Evolutionary conservation across 2,329 filamentous ascomycete genomes (phyloP).

Genomic region (Ophiostoma triangulosporum): DNA sequence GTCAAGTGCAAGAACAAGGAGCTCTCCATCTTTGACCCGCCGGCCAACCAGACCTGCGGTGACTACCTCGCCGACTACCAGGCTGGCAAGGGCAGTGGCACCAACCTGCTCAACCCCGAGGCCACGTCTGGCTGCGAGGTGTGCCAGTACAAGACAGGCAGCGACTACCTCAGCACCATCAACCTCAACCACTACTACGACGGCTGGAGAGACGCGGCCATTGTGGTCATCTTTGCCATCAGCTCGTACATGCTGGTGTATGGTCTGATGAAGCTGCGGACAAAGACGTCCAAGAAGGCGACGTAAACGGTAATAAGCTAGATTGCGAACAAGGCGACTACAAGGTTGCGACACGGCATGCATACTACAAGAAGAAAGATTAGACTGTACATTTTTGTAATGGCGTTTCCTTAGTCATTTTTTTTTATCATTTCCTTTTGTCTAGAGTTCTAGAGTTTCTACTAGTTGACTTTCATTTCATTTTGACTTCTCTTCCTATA

Average conservation of each 20-base stretch:
- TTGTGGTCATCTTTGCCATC: slow-evolving; percentile 42
- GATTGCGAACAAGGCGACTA: too few species aligned
- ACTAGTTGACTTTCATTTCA: too few species aligned
- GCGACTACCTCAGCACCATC: slow-evolving; percentile 45
- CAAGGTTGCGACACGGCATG: too few species aligned
- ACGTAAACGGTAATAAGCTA: too few species aligned
- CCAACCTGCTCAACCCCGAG: slow-evolving; percentile 38
- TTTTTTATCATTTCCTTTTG: too few species aligned
- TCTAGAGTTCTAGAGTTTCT: too few species aligned
- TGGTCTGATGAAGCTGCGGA: slow-evolving; percentile 33
- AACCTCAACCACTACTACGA: slow-evolving; percentile 48
- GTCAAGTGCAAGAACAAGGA: slow-evolving; percentile 35
- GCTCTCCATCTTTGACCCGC: slow-evolving; percentile 38
- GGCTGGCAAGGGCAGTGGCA: slow-evolving; percentile 27
- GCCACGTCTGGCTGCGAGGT: slow-evolving; percentile 43
- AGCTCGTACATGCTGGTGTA: slow-evolving; percentile 38
- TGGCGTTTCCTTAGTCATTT: too few species aligned
- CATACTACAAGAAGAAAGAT: too few species aligned
- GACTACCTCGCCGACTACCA: slow-evolving; percentile 44
- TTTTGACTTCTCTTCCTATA: too few species aligned
- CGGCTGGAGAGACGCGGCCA: slow-evolving; percentile 51
- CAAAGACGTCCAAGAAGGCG: slow-evolving; percentile 30
- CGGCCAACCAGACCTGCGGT: slow-evolving; percentile 38
- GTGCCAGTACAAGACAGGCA: slow-evolving; percentile 44
- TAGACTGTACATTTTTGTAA: too few species aligned